phyloP scores from a whole-genome alignment of 83 land plant species.

The Larix sibirica region DNA sequence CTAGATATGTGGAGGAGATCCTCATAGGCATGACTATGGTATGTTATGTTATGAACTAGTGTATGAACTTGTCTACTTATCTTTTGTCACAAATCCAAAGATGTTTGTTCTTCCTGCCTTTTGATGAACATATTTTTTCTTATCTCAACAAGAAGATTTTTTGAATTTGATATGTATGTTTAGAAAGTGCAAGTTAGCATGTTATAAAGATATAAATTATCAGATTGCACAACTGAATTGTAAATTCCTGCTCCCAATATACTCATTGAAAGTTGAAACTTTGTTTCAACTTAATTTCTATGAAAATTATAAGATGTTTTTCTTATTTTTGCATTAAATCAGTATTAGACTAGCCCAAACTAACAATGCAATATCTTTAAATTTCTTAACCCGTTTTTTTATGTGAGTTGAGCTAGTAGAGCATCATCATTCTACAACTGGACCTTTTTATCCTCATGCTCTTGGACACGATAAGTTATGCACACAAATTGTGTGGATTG shows the following conservation, averaged over 20 bases:
- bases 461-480: too few relatives aligned
- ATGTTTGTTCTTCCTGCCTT: neutral
- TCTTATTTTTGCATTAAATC: too few relatives aligned
- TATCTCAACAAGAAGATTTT: neutral
- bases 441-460: too few relatives aligned
- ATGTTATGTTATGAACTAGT: neutral
- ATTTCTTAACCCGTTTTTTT: too few relatives aligned
- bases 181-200: neutral
- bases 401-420: too few relatives aligned
- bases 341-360: too few relatives aligned
- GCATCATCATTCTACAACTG: too few relatives aligned
- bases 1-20: conserved; percentile 22
- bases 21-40: conserved; percentile 16
- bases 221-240: neutral
- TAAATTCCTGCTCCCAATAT: neutral
- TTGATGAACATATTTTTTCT: neutral
- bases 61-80: neutral
- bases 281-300: neutral
- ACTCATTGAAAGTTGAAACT: neutral
- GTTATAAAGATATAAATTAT: neutral
- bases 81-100: neutral
- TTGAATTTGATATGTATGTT: neutral
- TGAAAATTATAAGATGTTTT: too few relatives aligned
- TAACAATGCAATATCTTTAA: too few relatives aligned
- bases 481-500: too few relatives aligned